Evolutionary conservation across 2,329 filamentous ascomycete genomes (phyloP).

Genomic region (Gyromitra esculenta): DNA sequence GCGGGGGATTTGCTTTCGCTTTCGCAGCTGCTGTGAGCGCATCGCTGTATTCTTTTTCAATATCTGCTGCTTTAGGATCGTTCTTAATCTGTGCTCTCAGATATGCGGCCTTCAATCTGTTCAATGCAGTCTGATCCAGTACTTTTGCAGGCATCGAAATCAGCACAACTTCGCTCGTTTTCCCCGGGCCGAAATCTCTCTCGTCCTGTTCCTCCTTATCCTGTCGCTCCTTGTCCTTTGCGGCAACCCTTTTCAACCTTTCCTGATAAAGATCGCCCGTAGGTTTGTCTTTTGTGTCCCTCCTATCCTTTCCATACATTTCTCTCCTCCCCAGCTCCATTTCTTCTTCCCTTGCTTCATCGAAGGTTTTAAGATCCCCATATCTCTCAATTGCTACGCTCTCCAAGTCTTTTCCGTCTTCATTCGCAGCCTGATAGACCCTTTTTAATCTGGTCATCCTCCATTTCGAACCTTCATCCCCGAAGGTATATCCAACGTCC

Average conservation of each 20-base stretch:
- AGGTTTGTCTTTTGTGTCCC: conserved; percentile 84
- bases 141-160: conserved; percentile 60
- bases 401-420: conserved; percentile 76
- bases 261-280: conserved; percentile 86
- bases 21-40: conserved; percentile 70
- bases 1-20: conserved; percentile 67
- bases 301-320: conserved; percentile 80
- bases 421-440: conserved; percentile 81
- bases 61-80: conserved; percentile 75
- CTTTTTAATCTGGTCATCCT: conserved; percentile 93
- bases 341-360: conserved; percentile 91
- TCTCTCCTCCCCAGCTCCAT: conserved; percentile 85
- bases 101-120: conserved; percentile 89
- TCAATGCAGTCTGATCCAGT: conserved; percentile 81
- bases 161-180: conserved; percentile 8
- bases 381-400: conserved; percentile 85
- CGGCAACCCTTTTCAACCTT: conserved; percentile 68
- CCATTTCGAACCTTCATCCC: conserved; percentile 90
- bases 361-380: conserved; percentile 83
- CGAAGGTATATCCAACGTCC: conserved; percentile 83
- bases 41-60: conserved; percentile 85
- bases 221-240: conserved; percentile 62
- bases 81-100: conserved; percentile 93
- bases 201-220: conserved; percentile 59
- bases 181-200: conserved; percentile 56